Base-by-base conservation (phyloP, 2,329 filamentous ascomycete species). In the Stachybotrys chlorohalonatus region DNA sequence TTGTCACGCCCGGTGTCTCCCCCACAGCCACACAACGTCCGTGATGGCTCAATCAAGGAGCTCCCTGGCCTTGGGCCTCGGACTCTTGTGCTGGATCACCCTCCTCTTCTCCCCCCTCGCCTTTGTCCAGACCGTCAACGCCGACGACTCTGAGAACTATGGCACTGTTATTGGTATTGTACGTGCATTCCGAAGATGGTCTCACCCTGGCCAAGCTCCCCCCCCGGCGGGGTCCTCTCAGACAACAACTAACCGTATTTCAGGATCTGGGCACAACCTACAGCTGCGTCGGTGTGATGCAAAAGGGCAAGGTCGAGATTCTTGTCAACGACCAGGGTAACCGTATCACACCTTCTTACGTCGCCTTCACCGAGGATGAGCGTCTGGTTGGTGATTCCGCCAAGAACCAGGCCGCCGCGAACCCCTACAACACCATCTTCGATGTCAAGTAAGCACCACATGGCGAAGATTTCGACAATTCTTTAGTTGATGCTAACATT, bases 291-390 rank as follows among this genome's bases (percentile, higher is more conserved):
- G 91, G 89, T 87, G 90, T 95, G 72, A 95, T 95, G 90, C 87
- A 92, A 72, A 89, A 90, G 72, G 91, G 91, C 73, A 94, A 93
- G 76, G 90, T 96, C 64, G 90, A 96, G 70, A 96, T 96, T 77
- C 82, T 96, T 65, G 89, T 90, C 76, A 96, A 96, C 80, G 90
- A 96, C 76, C 91, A 95, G 81, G 90, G 90, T 81, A 91, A 95
- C 84, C 89, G 90, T 79, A 95, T 95, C 65, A 95, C 91, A 66
- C 91, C 91, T 54, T 95, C 90, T 61, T 96, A 94, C 75, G 91
- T 96, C 70, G 91, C 90, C 68, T 96, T 95, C 75, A 97, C 91
- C 74, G 92, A 97, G 67, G 91, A 96, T 61, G 94, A 97, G 77
- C 87, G 94, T 70, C 82, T 99, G 63, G 91, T 99, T 64, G 94